Conservation (phyloP, 2,329 filamentous ascomycete genomes). For the Epichloe typhina region DNA sequence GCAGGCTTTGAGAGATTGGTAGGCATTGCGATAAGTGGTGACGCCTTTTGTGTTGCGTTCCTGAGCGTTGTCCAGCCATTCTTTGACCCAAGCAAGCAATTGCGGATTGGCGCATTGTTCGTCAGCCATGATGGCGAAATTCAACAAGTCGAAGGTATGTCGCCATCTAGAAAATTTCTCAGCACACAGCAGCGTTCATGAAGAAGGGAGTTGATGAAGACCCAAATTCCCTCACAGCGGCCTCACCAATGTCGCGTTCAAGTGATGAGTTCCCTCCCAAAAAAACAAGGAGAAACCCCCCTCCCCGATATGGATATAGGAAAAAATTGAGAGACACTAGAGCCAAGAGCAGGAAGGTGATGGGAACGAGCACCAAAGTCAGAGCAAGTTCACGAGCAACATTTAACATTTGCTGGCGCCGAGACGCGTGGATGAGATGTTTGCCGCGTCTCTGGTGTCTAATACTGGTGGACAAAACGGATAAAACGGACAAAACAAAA, state of each 20-base stretch:
- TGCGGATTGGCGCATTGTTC: conserved; percentile 53
- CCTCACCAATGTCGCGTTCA: too few species aligned
- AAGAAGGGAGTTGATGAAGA: not conserved
- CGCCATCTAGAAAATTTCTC: not conserved
- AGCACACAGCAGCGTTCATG: not conserved
- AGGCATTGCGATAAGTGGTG: conserved; percentile 62
- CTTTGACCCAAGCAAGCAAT: conserved; percentile 59
- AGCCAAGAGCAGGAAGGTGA: not conserved
- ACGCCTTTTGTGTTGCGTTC: conserved; percentile 59
- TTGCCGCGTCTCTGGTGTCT: not conserved
- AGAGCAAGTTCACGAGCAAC: not conserved
- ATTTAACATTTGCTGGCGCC: not conserved
- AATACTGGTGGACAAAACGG: not conserved
- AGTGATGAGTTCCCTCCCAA: not conserved
- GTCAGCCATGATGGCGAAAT: conserved; percentile 9
- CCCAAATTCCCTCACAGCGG: too few species aligned
- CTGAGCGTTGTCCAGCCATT: conserved; percentile 59
- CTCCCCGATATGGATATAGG: too few species aligned
- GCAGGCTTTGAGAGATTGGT: conserved; percentile 63
- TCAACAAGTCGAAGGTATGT: not conserved
- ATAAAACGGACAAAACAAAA: too few species aligned
- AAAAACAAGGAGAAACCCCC: not conserved
- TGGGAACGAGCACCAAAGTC: not conserved
- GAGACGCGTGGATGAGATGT: not conserved
- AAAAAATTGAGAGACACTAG: not conserved